Conservation (phyloP, 192 early-diverging fungal species). For the Lobosporangium transversale region DNA sequence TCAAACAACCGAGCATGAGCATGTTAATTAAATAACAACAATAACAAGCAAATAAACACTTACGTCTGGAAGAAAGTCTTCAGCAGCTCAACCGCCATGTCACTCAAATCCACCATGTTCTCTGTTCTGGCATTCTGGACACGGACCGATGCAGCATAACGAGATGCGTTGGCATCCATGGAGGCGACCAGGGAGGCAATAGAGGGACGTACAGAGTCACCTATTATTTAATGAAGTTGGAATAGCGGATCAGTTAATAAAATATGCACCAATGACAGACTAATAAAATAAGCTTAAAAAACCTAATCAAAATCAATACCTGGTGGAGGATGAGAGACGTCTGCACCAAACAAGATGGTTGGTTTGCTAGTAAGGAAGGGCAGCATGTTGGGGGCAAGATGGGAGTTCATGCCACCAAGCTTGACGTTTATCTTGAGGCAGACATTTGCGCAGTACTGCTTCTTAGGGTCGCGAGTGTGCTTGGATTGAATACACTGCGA, state of each 20-base stretch:
- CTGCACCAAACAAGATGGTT: conserved; percentile 90
- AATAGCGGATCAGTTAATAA: not conserved
- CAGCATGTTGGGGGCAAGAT: conserved; percentile 65
- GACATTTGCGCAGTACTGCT: conserved; percentile 96
- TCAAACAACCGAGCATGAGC: not conserved
- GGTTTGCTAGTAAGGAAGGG: conserved; percentile 75
- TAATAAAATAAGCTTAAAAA: no score
- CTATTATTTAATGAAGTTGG: not conserved
- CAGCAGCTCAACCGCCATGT: conserved; percentile 73
- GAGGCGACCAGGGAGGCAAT: conserved; percentile 79
- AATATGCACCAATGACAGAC: no score
- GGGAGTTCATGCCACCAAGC: conserved; percentile 89
- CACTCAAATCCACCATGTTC: conserved; percentile 73
- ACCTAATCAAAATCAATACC: no score
- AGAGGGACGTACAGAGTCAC: conserved; percentile 67
- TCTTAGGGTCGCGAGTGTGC: conserved; percentile 78
- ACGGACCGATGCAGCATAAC: conserved; percentile 69
- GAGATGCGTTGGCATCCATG: conserved; percentile 68
- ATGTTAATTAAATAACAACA: not conserved
- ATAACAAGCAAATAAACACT: not conserved
- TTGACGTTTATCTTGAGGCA: conserved; percentile 96
- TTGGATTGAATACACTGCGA: conserved; percentile 93
- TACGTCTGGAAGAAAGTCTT: conserved; percentile 65
- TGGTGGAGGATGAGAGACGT: conserved; percentile 86
- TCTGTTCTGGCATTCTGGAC: conserved; percentile 74